Conservation (phyloP, 345 rosid species). For the Adansonia digitata region DNA sequence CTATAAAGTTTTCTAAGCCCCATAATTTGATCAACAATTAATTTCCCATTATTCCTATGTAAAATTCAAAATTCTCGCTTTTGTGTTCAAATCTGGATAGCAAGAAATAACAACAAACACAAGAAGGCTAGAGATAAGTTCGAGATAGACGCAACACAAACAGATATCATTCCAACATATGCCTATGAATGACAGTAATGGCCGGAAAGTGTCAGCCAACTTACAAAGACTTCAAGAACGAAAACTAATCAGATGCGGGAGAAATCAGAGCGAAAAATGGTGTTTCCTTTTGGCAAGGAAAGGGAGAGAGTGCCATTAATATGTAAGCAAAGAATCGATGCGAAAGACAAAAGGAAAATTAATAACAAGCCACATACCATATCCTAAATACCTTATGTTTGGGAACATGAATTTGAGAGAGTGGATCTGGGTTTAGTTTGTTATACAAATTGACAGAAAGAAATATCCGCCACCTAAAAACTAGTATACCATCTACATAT, state of each 20-base stretch:
- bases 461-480: background rate
- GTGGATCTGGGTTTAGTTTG: background rate
- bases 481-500: background rate
- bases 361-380: background rate
- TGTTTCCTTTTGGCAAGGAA: background rate
- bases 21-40: background rate
- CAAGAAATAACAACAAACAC: background rate
- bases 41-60: background rate
- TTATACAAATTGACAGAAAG: background rate
- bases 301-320: background rate
- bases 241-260: background rate
- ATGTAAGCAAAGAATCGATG: background rate
- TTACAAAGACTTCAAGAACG: background rate
- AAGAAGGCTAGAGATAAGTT: background rate
- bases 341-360: background rate
- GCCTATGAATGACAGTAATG: background rate
- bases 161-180: background rate
- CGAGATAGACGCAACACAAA: background rate
- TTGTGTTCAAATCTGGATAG: background rate
- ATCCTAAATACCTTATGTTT: background rate
- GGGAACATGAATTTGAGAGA: background rate
- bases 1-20: background rate
- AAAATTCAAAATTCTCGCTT: background rate
- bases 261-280: background rate
- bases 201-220: background rate